These are phyloP conservation scores for Lecanosticta acicola DNA, from an alignment of 2,329 filamentous ascomycete species.

Conservation along the genomic window DNA sequence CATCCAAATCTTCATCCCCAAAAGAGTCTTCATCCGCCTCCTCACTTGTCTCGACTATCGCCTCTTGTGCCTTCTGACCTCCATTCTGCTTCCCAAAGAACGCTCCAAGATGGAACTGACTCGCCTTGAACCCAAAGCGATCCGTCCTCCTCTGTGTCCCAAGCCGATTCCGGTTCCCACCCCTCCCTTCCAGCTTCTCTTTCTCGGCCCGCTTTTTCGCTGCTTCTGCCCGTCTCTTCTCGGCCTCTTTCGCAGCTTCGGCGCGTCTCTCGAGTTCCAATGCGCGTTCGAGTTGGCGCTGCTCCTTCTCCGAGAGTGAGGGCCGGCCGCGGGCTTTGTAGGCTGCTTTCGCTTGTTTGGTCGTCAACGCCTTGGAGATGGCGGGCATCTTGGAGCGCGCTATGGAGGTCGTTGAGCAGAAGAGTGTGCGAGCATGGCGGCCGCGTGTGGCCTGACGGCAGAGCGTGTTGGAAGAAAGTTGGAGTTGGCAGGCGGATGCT, in stretches of 20 bases:
- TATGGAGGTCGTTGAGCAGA: constrained; percentile 1
- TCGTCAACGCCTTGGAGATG: constrained; percentile 26
- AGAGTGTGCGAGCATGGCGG: neutral
- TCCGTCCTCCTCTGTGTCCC: constrained; percentile 31
- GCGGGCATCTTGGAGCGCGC: constrained; percentile 13
- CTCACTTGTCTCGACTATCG: neutral
- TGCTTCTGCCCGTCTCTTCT: constrained; percentile 29
- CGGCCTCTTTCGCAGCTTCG: constrained; percentile 29
- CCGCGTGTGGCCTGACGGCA: neutral
- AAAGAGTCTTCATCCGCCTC: constrained; percentile 16
- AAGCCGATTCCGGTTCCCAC: constrained; percentile 16
- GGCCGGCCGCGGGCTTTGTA: constrained; percentile 32
- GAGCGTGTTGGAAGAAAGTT: too few relatives aligned
- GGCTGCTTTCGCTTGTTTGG: constrained; percentile 34
- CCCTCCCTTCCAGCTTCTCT: constrained; percentile 19
- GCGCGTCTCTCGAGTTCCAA: constrained; percentile 33
- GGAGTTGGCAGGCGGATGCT: too few relatives aligned
- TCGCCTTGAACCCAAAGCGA: constrained; percentile 32
- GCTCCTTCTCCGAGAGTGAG: constrained; percentile 28
- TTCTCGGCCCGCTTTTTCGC: constrained; percentile 27
- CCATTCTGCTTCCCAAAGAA: constrained; percentile 26
- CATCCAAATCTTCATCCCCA: constrained; percentile 29
- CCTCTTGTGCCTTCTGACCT: neutral
- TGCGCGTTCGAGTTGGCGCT: constrained; percentile 30
- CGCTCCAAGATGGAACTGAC: constrained; percentile 33